Evolutionary conservation across 2,329 filamentous ascomycete genomes (phyloP).

Genomic region (Ophiocordyceps robertsii): DNA sequence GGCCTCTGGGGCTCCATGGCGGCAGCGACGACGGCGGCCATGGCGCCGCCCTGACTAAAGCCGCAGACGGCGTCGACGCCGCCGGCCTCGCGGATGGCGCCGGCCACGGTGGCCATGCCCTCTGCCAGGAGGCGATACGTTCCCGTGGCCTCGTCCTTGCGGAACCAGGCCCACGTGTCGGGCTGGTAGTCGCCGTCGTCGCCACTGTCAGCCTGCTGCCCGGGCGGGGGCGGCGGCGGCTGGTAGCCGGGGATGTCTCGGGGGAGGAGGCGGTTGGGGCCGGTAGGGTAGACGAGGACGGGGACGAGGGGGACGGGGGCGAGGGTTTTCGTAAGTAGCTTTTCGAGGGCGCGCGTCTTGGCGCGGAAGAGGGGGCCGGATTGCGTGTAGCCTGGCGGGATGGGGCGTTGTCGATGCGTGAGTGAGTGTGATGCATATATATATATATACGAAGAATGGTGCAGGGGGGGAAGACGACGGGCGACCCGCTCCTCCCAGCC

Average conservation of each 20-base stretch:
- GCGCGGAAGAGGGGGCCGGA: constrained; percentile 72
- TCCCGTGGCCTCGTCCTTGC: constrained; percentile 50
- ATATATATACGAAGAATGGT: neutral
- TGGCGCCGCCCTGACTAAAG: constrained; percentile 68
- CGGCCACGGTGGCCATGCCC: constrained; percentile 51
- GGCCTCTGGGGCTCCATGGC: constrained; percentile 44
- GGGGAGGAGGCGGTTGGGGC: constrained; percentile 46
- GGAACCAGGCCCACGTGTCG: constrained; percentile 74
- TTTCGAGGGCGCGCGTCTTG: constrained; percentile 80
- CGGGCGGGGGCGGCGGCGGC: constrained; percentile 8
- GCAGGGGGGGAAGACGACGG: too few species aligned
- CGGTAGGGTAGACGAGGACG: constrained; percentile 55
- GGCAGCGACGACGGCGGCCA: constrained; percentile 58
- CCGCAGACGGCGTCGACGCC: constrained; percentile 69
- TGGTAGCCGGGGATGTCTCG: constrained; percentile 58
- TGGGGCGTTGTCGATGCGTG: too few species aligned
- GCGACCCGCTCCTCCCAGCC: neutral
- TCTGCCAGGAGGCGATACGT: constrained; percentile 57
- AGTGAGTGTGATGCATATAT: neutral
- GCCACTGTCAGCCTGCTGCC: constrained; percentile 7
- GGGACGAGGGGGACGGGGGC: constrained; percentile 39
- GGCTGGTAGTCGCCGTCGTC: constrained; percentile 33
- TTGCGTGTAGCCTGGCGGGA: constrained; percentile 64
- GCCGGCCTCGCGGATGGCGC: constrained; percentile 45
- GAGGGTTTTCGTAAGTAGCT: constrained; percentile 64